Conservation (phyloP, 176 grass and related monocot genomes). For the Oryza glaberrima region DNA sequence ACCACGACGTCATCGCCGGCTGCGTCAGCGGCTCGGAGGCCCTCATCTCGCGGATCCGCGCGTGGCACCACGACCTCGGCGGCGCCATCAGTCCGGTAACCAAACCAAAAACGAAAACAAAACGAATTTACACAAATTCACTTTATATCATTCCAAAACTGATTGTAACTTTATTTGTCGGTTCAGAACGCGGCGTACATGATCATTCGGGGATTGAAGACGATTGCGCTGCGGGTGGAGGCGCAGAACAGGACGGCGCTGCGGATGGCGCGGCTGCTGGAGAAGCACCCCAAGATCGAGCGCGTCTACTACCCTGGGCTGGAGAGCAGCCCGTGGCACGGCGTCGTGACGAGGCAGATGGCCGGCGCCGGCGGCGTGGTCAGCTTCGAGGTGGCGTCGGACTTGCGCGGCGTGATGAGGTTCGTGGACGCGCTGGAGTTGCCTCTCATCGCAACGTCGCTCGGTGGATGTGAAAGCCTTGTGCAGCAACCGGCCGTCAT, state of each 20-base stretch:
- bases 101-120: too few species aligned
- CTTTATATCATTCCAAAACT: too few species aligned
- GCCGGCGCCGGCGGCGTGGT: conserved; percentile 48
- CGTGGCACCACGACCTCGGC: too few species aligned
- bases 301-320: conserved; percentile 65
- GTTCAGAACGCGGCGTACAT: conserved; percentile 60
- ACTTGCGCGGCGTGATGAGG: conserved; percentile 41
- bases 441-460: conserved; percentile 58
- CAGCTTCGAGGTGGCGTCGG: conserved; percentile 56
- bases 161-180: too few species aligned
- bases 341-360: conserved; percentile 52
- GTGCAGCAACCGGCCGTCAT: conserved; percentile 69
- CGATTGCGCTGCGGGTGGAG: conserved; percentile 55
- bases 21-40: too few species aligned
- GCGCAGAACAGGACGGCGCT: conserved; percentile 51
- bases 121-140: too few species aligned
- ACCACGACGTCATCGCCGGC: too few species aligned
- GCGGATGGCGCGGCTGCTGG: conserved; percentile 56
- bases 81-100: too few species aligned
- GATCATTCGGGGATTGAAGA: conserved; percentile 69
- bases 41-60: too few species aligned
- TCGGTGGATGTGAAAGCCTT: conserved; percentile 65
- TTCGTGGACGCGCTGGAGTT: conserved; percentile 60
- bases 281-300: conserved; percentile 53
- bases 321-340: conserved; percentile 56